Evolutionary conservation across 345 rosid genomes (phyloP).

Genomic region (Eutrema heterophyllum): DNA sequence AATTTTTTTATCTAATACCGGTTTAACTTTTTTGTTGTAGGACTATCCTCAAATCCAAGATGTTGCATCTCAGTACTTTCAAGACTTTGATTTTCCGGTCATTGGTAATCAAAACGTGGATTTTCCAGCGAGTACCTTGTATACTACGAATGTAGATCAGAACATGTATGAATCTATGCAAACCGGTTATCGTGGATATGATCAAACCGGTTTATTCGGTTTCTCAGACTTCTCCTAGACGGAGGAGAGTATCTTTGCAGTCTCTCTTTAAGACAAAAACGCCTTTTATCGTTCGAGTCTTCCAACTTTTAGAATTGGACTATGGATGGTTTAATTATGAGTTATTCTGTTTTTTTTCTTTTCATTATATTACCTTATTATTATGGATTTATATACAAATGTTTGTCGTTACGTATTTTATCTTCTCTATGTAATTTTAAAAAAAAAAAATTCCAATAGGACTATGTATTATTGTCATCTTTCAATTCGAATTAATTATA

Average conservation of each 20-base stretch:
- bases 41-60: conserved; percentile 51
- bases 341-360: not conserved
- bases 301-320: conserved; percentile 3
- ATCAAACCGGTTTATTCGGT: conserved; percentile 29
- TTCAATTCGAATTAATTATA: not conserved
- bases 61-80: conserved; percentile 33
- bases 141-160: conserved; percentile 31
- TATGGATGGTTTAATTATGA: not conserved
- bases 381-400: not conserved
- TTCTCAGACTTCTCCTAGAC: conserved; percentile 6
- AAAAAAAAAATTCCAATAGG: not conserved
- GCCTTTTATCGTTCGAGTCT: conserved; percentile 21
- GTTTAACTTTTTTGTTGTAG: conserved; percentile 29
- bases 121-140: conserved; percentile 37
- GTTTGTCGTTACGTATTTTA: not conserved
- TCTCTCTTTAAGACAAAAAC: conserved; percentile 18
- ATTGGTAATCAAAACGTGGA: conserved; percentile 22
- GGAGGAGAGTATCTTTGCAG: not conserved
- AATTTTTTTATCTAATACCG: not conserved
- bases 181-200: conserved; percentile 44
- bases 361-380: not conserved
- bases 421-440: not conserved
- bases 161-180: conserved; percentile 34
- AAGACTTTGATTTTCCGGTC: conserved; percentile 38
- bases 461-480: conserved; percentile 1